Base-by-base conservation (phyloP, 148 eudicot genomes). In the Chenopodium quinoa region DNA sequence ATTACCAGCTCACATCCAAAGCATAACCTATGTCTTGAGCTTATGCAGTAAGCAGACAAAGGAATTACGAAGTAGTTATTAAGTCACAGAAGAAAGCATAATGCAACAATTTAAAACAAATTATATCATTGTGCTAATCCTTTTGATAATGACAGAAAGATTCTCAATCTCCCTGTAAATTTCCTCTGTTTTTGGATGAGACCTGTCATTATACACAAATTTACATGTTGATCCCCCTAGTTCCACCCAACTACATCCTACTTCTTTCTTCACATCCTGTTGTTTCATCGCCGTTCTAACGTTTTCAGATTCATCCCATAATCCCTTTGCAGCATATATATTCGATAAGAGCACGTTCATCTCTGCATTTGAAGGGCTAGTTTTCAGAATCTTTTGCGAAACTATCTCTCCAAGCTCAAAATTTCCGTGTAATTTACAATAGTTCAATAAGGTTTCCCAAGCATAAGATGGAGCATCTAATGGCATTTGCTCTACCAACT, bases 181-280 rank as follows among this genome's bases (percentile, higher is more conserved):
- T 84, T 90, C 84, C 76, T 81, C 82, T 77, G 79, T 81, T 66
- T 63, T 78, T 20, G 81, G 82, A 83, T 87, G 90, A 71, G 85
- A 84, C 81, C 76, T 85, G 68, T 91, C 90, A 75, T 85, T 86
- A 76, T 80, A 84, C 27, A 87, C 74, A 80, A 91, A 89, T 40
- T 82, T 85, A 82, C 56, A 81, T 50, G 88, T 71, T 13, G 78
- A 64, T 14, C 90, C 84, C 48, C 83, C 88, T 23, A 87, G 23
- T 75, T 90, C 91, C 69, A 90, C 83, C 91, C 91, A 88, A 82
- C 91, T 88, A 72, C 85, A 84, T 3, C 87, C 91, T 44, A 81
- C 75, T 78, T 90, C 84, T 84, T 90, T 90, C 84, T 84, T 87
- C 47, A 83, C 20, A 62, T 86, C 84, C 69, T 37, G 66, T 29